Base-by-base conservation (phyloP, 1,139 yeast genomes). In the Zygotorulaspora mrakii region DNA sequence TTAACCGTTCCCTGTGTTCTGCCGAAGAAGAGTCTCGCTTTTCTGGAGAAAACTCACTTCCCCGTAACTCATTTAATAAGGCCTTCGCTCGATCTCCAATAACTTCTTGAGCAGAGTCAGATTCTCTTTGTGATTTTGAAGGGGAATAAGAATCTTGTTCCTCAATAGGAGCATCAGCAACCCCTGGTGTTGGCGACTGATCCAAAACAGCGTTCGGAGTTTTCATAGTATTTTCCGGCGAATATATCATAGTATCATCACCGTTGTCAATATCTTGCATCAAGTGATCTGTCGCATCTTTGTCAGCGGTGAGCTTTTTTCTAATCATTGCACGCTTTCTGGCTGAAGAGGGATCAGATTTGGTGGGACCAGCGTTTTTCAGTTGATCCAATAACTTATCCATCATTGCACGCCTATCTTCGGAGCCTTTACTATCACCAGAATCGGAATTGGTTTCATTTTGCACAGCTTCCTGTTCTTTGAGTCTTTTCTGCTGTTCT, bases 321-420 rank as follows among this genome's bases (percentile, higher is more conserved):
- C 91, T 75, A 50, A 89, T 84, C 48, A 83, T 68, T 0, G 95
- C 95, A 45, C 94, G 71, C 54, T 87, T 79, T 51, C 95, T 69
- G 0, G 95, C 95, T 5, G 91, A 78, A 1, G 84, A 67, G 0
- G 94, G 80, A 55, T 85, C 94, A 3, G 86, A 80, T 50, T 76
- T 76, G 5, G 78, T 50, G 11, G 87, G 82, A 0, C 86, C 88
- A 0, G 84, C 82, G 24, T 84, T 83, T 57, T 82, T 81, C 54
- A 83, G 70, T 55, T 79, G 80, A 54, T 82, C 86, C 45, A 83
- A 67, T 31, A 83, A 68, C 21, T 82, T 74, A 61, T 83, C 94
- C 85, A 83, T 81, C 28, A 82, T 86, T 41, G 76, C 82, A 40
- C 65, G 54, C 18, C 57, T 57, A 26, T 68, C 70, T 18, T 66